Base-by-base conservation (phyloP, 2,329 filamentous ascomycete species). In the Leptographium radiaticola region DNA sequence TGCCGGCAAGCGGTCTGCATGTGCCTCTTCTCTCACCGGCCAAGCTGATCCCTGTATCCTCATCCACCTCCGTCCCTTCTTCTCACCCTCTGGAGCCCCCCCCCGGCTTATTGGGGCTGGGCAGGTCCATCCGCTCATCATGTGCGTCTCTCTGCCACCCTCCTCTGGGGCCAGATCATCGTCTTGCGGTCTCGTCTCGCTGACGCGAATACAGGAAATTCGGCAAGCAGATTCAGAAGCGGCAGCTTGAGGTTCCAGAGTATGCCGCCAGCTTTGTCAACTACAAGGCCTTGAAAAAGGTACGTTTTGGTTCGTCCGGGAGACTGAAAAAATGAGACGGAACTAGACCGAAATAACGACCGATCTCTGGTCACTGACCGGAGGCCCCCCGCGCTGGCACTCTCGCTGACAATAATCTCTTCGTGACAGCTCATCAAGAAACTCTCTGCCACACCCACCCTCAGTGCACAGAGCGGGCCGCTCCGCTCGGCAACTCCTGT, bases 231-330 rank as follows among this genome's bases (percentile, higher is more conserved):
- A 95, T 98, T 62, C 93, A 97, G 76, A 95, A 95, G 76, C 86
- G 90, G 68, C 93, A 98, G 79, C 87, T 98, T 65, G 93, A 98
- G 70, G 90, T 98, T 57, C 93, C 93, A 57, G 93, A 98, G 79
- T 98, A 98, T 84, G 91, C 93, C 58, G 89, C 91, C 60, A 96
- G 90, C 71, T 98, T 98, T 68, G 90, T 97, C 63, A 96, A 98
- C 72, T 98, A 98, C 76, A 98, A 98, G 74, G 90, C 89, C 57
- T 77, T 98, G 62, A 98, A 98, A 72, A 97, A 97, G 88, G 93
- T 58, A 33, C 25, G 56, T 46, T 31, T 12, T 49, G 25, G 15
- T 38, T 18, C 11, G 36, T 31, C 48, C 54, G 6, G n/a, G 6
- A 16, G 7, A 39, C 9, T 5, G 39, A 42, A 6, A 25, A n/a